Base-by-base conservation (phyloP, 441 rosid genomes). In the Viola pubescens region DNA sequence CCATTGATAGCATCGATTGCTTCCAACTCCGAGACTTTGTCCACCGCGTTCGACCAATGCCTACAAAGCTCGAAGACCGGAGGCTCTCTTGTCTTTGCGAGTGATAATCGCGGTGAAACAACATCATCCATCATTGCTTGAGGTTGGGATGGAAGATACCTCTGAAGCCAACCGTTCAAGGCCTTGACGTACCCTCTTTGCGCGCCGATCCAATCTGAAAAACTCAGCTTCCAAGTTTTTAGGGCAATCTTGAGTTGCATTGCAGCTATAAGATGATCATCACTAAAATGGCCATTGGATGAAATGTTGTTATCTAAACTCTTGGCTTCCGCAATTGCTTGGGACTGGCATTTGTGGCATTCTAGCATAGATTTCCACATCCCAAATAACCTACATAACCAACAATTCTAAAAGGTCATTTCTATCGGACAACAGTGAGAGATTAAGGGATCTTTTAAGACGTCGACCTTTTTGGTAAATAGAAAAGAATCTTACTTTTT, bases 281-380 rank as follows among this genome's bases (percentile, higher is more conserved):
- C 68, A 11, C 65, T 81, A 61, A 76, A 80, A 70, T 76, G 82
- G 52, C 79, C 75, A 14, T 86, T 73, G 70, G 79, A 78, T 49
- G 81, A 54, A 61, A 81, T 56, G 11, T 79, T 71, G 9, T 80
- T 71, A 9, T 86, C 89, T 43, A 91, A 61, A 48, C 73, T 73
- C 60, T 57, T 75, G 49, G 90, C 89, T 73, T 83, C 89, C 54
- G 65, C 78, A 58, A 92, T 62, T 50, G 87, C 87, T 66, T 68
- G 78, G 51, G 80, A 77, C 71, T 87, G 98, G 73, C 54, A 70
- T 13, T 60, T 85, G 70, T 92, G 97, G 68, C 92, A 87, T 48
- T 85, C 96, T 45, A 76, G 77, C 96, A 92, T 87, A 3, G 71
- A 55, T 79, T 74, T 84, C 97, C 98, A 92, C 98, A 92, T 92